A percentile compares a stretch with the other conserved stretches of the same genome.
Evolutionary conservation across 1,284 basidiomycete species (phyloP).

Genomic region (Exobasidium rhododendri): DNA sequence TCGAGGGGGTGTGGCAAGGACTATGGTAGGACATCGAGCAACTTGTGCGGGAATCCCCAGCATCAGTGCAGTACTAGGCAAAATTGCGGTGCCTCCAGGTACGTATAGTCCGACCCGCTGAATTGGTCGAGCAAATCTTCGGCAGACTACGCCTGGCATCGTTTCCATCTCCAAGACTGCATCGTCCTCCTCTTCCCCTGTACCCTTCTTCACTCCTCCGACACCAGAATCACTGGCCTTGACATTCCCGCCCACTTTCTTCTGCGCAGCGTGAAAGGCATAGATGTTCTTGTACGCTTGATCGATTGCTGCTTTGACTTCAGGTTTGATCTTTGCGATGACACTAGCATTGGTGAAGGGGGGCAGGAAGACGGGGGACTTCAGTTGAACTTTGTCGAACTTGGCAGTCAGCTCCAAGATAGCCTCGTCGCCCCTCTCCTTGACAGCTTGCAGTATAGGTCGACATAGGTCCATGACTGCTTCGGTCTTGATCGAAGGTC

Average conservation of each 20-base stretch:
- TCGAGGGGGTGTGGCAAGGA: slow-evolving; percentile 91
- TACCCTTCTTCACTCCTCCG: slow-evolving; percentile 12
- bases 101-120: slow-evolving; percentile 94
- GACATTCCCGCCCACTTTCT: slow-evolving; percentile 57
- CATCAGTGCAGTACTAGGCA: slow-evolving; percentile 97
- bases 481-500: slow-evolving; percentile 85
- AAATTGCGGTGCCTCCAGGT: slow-evolving; percentile 91
- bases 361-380: slow-evolving; percentile 56
- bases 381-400: slow-evolving; percentile 76
- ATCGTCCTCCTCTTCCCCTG: slow-evolving; percentile 62
- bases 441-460: slow-evolving; percentile 88
- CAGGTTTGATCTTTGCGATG: slow-evolving; percentile 43
- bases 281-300: slow-evolving; percentile 86
- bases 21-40: slow-evolving; percentile 86
- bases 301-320: slow-evolving; percentile 77
- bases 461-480: slow-evolving; percentile 93
- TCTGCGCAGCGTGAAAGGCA: slow-evolving; percentile 54
- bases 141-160: slow-evolving; percentile 79
- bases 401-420: slow-evolving; percentile 86
- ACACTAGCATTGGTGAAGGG: slow-evolving; percentile 60
- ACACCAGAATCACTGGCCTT: slow-evolving; percentile 56
- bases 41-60: slow-evolving; percentile 97
- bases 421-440: slow-evolving; percentile 77
- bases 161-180: slow-evolving; percentile 77
- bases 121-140: slow-evolving; percentile 83